Evolutionary conservation across 768 basidiomycete species (phyloP).

Genomic region (Fomitopsis serialis): DNA sequence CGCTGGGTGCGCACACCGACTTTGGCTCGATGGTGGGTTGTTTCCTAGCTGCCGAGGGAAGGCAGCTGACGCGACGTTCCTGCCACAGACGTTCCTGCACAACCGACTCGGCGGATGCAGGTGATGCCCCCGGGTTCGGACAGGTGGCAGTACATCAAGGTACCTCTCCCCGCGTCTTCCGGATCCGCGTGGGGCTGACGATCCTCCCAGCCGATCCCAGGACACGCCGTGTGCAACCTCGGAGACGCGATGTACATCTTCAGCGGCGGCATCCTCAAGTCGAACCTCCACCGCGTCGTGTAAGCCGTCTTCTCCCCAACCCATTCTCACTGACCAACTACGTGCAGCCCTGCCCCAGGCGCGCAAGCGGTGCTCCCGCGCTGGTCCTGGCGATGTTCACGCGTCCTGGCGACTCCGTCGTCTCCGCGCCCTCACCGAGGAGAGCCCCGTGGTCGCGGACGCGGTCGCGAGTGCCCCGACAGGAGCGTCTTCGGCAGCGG

Average conservation of each 20-base stretch:
- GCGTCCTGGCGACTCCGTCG: conserved; percentile 49
- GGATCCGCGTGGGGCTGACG: not conserved
- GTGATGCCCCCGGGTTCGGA: conserved; percentile 56
- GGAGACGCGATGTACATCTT: conserved; percentile 28
- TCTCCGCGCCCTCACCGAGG: conserved; percentile 46
- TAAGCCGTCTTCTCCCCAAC: conserved; percentile 1
- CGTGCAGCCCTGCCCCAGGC: conserved; percentile 47
- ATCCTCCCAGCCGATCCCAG: conserved; percentile 19
- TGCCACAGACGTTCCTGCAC: conserved; percentile 52
- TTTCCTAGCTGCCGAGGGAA: not conserved
- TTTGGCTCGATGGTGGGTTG: conserved; percentile 28
- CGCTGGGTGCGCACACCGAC: conserved; percentile 32
- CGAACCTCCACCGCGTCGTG: conserved; percentile 27
- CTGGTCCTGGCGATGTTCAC: conserved; percentile 71
- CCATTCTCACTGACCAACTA: too few relatives aligned
- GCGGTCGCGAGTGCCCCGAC: conserved; percentile 31
- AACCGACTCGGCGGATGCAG: conserved; percentile 66
- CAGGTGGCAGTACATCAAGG: conserved; percentile 67
- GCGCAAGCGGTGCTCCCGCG: conserved; percentile 45
- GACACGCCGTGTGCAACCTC: conserved; percentile 28
- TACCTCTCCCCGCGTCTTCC: conserved; percentile 7
- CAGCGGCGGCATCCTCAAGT: conserved; percentile 26
- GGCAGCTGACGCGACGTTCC: not conserved
- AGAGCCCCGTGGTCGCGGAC: conserved; percentile 46
- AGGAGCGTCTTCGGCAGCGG: conserved; percentile 29